Percentiles rank a stretch among this genome's conserved stretches.
phyloP scores from a whole-genome alignment of 495 filamentous ascomycete genomes.

The Daldinia bambusicola region DNA sequence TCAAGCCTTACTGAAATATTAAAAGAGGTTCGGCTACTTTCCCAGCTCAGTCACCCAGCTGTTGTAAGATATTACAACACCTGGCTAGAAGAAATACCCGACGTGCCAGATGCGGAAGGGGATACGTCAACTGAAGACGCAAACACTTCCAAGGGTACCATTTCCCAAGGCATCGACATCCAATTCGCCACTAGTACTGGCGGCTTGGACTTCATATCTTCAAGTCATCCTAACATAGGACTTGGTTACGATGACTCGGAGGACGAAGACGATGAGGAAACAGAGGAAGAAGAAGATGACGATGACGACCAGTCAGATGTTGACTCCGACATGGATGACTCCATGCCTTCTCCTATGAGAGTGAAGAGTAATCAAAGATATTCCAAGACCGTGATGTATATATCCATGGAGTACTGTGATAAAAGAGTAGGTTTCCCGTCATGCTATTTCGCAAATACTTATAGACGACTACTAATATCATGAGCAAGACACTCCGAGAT shows the following conservation, averaged over 20 bases:
- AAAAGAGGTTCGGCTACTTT: slow-evolving; percentile 90
- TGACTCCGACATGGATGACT: slow-evolving; percentile 35
- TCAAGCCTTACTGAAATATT: slow-evolving; percentile 84
- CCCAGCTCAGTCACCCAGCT: slow-evolving; percentile 91
- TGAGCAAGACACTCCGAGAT: slow-evolving; percentile 82
- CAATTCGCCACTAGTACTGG: slow-evolving; percentile 71
- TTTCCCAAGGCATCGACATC: slow-evolving; percentile 66
- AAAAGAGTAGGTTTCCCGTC: slow-evolving; percentile 69
- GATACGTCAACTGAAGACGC: slow-evolving; percentile 67
- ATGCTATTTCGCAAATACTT: neutral
- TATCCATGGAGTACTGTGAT: slow-evolving; percentile 95
- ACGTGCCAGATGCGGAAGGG: slow-evolving; percentile 66
- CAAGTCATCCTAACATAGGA: slow-evolving; percentile 80
- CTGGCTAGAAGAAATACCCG: slow-evolving; percentile 81
- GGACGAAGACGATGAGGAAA: slow-evolving; percentile 55
- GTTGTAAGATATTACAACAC: slow-evolving; percentile 96
- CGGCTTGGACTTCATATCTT: slow-evolving; percentile 93
- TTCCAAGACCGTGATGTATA: slow-evolving; percentile 59
- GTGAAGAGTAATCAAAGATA: slow-evolving; percentile 47
- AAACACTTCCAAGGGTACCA: slow-evolving; percentile 44
- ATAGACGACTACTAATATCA: slow-evolving; percentile 12
- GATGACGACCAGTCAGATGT: slow-evolving; percentile 54
- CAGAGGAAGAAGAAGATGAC: slow-evolving; percentile 52
- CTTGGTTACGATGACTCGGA: slow-evolving; percentile 80
- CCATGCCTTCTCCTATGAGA: slow-evolving; percentile 46